These are phyloP conservation scores for Elasticomyces elasticus DNA, from an alignment of 495 filamentous ascomycete genomes.

Conservation along the genomic window DNA sequence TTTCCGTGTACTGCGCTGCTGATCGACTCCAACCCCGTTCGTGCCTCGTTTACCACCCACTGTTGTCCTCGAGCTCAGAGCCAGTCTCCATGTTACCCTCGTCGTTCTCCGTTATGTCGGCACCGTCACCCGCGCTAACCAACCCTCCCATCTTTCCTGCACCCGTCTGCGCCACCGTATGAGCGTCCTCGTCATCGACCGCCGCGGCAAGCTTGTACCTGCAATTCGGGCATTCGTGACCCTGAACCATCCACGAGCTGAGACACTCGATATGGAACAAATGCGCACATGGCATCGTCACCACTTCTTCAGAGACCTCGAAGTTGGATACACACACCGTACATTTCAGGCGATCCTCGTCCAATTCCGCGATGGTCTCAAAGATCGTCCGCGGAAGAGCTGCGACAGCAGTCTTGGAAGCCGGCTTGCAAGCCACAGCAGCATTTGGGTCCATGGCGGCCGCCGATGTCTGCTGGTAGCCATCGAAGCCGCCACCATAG, in stretches of 20 bases:
- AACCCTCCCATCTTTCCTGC: too few species aligned
- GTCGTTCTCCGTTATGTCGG: too few species aligned
- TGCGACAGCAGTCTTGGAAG: background rate
- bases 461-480: background rate
- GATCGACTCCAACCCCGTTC: too few species aligned
- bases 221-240: constrained; percentile 1
- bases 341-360: background rate
- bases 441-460: constrained; percentile 4
- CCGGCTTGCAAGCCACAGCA: background rate
- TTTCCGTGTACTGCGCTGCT: too few species aligned
- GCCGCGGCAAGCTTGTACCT: too few species aligned
- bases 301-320: background rate
- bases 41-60: too few species aligned
- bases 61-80: too few species aligned
- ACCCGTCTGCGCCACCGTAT: too few species aligned
- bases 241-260: background rate
- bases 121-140: too few species aligned
- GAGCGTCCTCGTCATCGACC: too few species aligned
- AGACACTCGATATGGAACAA: background rate
- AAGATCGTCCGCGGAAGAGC: background rate
- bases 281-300: constrained; percentile 11
- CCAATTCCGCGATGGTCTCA: background rate
- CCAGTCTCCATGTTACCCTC: too few species aligned
- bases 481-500: too few species aligned
- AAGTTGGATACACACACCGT: constrained; percentile 3